Base-by-base conservation (phyloP, 2,329 filamentous ascomycete species). In the Nemania sp. region DNA sequence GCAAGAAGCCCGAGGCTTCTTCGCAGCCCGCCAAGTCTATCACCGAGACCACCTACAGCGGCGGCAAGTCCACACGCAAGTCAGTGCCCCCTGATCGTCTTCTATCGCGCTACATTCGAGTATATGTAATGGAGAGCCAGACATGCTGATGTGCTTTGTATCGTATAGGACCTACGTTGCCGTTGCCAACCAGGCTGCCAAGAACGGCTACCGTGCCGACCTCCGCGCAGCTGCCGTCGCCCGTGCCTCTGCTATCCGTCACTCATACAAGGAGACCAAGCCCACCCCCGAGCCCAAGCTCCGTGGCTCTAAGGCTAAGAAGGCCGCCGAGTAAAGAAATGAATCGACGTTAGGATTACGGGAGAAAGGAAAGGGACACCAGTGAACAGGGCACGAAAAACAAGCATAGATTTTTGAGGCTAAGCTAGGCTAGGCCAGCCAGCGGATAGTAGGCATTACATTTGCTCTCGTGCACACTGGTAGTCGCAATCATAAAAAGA, bases 231-330 rank as follows among this genome's bases (percentile, higher is more conserved):
- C 87, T 78, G 94, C 95, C 77, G 90, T 98, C 79, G 86, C 93
- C 83, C 93, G 96, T 79, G 93, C 92, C 80, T 94, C 91, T 78
- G 93, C 94, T 78, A 88, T 97, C 86, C 92, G 91, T 82, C 86
- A 87, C 79, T 90, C 92, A 77, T 92, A 97, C 89, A 88, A 87
- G 81, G 85, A 90, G 76, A 89, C 91, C 84, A 97, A 97, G 90
- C 87, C 91, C 70, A 83, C 85, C 72, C 89, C 89, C 77, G 89
- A 90, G 84, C 80, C 82, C 79, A 97, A 97, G 90, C 86, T 87
- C 77, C 89, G 93, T 79, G 94, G 94, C 77, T 86, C 86, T 75
- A 93, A 94, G 87, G 93, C 92, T 78, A 88, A 88, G 85, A 91
- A 92, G 87, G 91, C 90, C 73, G 87, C 85, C 62, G 83, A 82